phyloP scores from a whole-genome alignment of 768 basidiomycete species.

The Trametopsis cervina region DNA sequence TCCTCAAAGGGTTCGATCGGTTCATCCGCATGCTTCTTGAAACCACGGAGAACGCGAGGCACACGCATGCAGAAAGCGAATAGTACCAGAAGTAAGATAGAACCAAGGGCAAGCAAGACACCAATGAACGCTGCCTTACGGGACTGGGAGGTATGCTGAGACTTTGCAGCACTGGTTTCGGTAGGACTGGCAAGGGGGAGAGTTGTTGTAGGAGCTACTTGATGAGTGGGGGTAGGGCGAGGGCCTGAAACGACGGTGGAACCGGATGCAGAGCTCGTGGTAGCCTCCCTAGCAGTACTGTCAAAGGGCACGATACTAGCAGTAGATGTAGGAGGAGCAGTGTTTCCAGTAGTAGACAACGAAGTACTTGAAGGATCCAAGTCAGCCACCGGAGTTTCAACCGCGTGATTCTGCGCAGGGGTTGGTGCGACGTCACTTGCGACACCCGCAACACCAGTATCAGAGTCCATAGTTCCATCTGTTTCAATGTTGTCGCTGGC shows the following conservation, averaged over 20 bases:
- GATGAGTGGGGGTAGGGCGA: background rate
- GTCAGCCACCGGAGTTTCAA: background rate
- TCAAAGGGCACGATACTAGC: background rate
- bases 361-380: background rate
- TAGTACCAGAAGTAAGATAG: constrained; percentile 1
- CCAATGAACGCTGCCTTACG: constrained; percentile 11
- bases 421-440: background rate
- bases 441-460: background rate
- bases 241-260: background rate
- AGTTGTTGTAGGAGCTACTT: background rate
- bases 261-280: background rate
- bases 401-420: background rate
- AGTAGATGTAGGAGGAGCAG: background rate
- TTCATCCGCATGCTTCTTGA: background rate
- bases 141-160: constrained; percentile 4
- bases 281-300: background rate
- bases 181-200: background rate
- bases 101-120: constrained; percentile 8
- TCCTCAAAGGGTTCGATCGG: background rate
- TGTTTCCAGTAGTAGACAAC: background rate
- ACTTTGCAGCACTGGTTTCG: background rate
- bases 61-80: constrained; percentile 10
- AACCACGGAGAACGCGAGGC: constrained; percentile 1
- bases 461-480: background rate
- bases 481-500: background rate